phyloP scores from a whole-genome alignment of 2,329 filamentous ascomycete species.

The Colletotrichum kahawae region DNA sequence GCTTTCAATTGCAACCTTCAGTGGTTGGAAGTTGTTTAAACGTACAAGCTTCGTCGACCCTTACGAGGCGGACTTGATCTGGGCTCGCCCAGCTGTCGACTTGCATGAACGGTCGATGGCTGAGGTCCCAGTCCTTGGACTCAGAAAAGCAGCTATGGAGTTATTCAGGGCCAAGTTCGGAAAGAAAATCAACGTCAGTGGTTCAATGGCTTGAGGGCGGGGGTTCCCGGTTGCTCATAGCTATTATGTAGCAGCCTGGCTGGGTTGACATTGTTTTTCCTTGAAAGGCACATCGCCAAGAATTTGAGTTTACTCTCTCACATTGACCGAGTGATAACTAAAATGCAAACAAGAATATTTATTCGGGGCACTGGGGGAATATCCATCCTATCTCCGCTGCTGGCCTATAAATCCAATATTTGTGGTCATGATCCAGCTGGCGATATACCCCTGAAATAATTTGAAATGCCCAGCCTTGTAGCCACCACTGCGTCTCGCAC shows the following conservation, averaged over 20 bases:
- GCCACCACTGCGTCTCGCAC: conserved; percentile 7
- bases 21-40: not conserved
- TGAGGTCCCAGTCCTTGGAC: not conserved
- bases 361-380: not conserved
- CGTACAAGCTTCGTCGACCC: not conserved
- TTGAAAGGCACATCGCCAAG: not conserved
- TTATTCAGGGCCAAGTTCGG: not conserved
- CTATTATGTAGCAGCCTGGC: no score
- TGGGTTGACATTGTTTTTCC: not conserved
- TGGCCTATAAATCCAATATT: not conserved
- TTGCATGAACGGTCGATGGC: not conserved
- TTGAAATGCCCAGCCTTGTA: conserved; percentile 1
- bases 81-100: not conserved
- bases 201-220: not conserved
- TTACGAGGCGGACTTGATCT: not conserved
- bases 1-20: not conserved
- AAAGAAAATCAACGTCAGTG: not conserved
- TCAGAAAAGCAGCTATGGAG: not conserved
- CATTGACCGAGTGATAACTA: no score
- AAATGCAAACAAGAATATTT: no score
- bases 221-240: not conserved
- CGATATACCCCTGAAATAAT: conserved; percentile 1
- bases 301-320: not conserved
- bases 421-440: not conserved
- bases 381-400: conserved; percentile 11